Percentiles rank a stretch among this genome's conserved stretches.
phyloP scores from a whole-genome alignment of 2,329 filamentous ascomycete genomes.

The Nakataea oryzae region DNA sequence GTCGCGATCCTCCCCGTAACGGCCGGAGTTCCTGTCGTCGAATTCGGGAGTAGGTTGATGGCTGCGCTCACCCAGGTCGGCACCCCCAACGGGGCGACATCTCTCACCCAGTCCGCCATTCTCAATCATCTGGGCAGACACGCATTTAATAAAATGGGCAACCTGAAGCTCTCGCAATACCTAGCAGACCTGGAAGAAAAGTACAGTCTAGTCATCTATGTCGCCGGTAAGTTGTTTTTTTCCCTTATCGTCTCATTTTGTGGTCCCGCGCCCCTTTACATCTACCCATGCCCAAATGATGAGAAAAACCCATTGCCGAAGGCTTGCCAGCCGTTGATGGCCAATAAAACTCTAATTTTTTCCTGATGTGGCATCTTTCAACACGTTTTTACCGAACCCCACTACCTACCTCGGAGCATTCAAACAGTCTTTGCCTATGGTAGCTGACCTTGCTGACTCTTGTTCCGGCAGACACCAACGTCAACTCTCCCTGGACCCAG shows the following conservation, averaged over 20 bases:
- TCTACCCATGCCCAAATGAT: constrained; percentile 28
- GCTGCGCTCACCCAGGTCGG: constrained; percentile 84
- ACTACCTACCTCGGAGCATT: neutral
- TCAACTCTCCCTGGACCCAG: constrained; percentile 96
- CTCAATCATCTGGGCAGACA: constrained; percentile 90
- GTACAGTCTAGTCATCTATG: constrained; percentile 88
- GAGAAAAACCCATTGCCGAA: constrained; percentile 38
- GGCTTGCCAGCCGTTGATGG: constrained; percentile 42
- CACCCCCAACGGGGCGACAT: constrained; percentile 79
- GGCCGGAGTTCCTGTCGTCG: constrained; percentile 82
- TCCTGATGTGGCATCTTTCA: constrained; percentile 34
- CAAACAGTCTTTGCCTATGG: neutral
- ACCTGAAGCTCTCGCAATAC: constrained; percentile 90
- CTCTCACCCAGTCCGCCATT: constrained; percentile 86
- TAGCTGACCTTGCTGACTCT: neutral
- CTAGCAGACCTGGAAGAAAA: constrained; percentile 95
- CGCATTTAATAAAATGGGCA: constrained; percentile 95
- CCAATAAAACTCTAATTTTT: constrained; percentile 57
- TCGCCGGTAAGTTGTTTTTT: constrained; percentile 52
- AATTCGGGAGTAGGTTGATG: constrained; percentile 84
- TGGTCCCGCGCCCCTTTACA: neutral
- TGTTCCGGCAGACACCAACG: constrained; percentile 67
- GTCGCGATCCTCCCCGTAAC: constrained; percentile 89
- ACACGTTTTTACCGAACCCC: neutral
- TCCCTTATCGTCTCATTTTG: neutral